Conservation (phyloP, 768 basidiomycete species). For the Macrolepiota dolichaula region DNA sequence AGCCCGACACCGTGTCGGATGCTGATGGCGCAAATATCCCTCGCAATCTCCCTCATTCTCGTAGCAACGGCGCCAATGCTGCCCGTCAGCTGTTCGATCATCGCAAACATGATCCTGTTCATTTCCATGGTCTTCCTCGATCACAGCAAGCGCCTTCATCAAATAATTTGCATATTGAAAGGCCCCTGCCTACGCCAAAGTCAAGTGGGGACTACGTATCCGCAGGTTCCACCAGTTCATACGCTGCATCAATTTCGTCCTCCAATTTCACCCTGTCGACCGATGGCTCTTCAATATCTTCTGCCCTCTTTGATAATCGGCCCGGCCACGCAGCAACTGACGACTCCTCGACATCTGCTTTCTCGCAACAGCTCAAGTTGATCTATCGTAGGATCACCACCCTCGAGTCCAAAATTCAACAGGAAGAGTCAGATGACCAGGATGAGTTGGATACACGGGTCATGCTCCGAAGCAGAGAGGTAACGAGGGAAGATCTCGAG, state of each 20-base stretch:
- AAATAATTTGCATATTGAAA: constrained; percentile 16
- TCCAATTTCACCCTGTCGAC: constrained; percentile 75
- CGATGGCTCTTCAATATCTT: constrained; percentile 70
- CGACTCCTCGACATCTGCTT: constrained; percentile 60
- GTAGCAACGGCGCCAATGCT: constrained; percentile 26
- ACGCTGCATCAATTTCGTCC: constrained; percentile 64
- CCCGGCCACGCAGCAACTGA: constrained; percentile 40
- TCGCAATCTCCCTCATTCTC: constrained; percentile 27
- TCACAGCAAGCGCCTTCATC: constrained; percentile 27
- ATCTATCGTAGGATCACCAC: constrained; percentile 81
- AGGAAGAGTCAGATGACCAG: constrained; percentile 58
- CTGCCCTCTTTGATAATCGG: constrained; percentile 60
- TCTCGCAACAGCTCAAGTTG: constrained; percentile 72
- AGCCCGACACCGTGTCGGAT: constrained; percentile 66
- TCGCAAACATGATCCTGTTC: constrained; percentile 85
- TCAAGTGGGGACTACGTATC: constrained; percentile 69
- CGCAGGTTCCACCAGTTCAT: constrained; percentile 72
- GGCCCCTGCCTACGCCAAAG: constrained; percentile 52
- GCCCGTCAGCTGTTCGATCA: constrained; percentile 80
- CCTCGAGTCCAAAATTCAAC: constrained; percentile 72
- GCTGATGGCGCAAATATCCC: constrained; percentile 48
- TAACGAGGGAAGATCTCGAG: constrained; percentile 55
- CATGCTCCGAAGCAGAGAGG: constrained; percentile 39
- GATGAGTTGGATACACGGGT: constrained; percentile 42
- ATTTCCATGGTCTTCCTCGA: constrained; percentile 65